These are phyloP conservation scores for Knoxdaviesia proteae DNA, from an alignment of 2,329 filamentous ascomycete genomes.

Conservation along the genomic window DNA sequence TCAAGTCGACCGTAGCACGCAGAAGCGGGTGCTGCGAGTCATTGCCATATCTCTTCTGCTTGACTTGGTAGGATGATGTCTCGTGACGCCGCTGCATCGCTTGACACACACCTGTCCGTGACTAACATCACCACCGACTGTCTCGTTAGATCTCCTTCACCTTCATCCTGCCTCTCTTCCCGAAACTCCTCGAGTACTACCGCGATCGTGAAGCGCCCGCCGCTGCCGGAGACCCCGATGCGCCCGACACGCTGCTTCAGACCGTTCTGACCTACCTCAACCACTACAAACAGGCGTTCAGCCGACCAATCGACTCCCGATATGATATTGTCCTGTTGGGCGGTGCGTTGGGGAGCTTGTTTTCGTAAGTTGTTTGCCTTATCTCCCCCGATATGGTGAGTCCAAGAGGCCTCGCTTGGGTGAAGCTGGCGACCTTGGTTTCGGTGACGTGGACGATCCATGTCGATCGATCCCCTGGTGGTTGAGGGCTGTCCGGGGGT, in stretches of 20 bases:
- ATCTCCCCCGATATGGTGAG: neutral
- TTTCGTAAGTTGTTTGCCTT: slow-evolving; percentile 29
- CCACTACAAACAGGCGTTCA: slow-evolving; percentile 83
- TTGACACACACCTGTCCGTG: neutral
- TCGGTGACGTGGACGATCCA: too few species aligned
- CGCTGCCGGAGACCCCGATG: slow-evolving; percentile 16
- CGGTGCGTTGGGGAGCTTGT: slow-evolving; percentile 80
- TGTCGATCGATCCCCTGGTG: too few species aligned
- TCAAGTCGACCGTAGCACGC: slow-evolving; percentile 27
- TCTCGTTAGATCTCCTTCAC: slow-evolving; percentile 72
- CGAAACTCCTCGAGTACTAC: slow-evolving; percentile 90
- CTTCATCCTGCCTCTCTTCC: slow-evolving; percentile 92
- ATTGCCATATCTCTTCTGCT: slow-evolving; percentile 77
- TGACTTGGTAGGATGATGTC: slow-evolving; percentile 48
- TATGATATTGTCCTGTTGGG: slow-evolving; percentile 95
- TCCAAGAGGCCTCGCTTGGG: too few species aligned
- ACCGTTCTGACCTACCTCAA: slow-evolving; percentile 69
- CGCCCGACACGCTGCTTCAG: slow-evolving; percentile 48
- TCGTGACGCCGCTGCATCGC: neutral
- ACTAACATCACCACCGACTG: slow-evolving; percentile 2
- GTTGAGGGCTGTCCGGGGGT: too few species aligned
- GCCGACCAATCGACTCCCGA: slow-evolving; percentile 78
- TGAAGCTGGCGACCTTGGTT: too few species aligned
- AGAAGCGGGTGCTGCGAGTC: slow-evolving; percentile 69
- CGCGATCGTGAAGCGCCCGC: slow-evolving; percentile 53